Evolutionary conservation across 768 basidiomycete genomes (phyloP).

Genomic region (Cystoderma amianthinum): DNA sequence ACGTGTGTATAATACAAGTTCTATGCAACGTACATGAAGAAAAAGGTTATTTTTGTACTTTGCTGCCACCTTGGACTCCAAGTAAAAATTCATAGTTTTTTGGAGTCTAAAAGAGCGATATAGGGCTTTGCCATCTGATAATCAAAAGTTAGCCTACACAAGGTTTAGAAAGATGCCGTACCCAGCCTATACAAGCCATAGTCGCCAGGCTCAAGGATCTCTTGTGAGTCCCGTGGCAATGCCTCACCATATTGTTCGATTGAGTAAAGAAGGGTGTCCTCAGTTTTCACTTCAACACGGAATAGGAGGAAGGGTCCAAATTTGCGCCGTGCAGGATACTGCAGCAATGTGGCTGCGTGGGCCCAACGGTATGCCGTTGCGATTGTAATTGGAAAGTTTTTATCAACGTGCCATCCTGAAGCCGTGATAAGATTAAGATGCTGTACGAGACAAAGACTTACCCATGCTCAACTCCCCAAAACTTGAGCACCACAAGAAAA

Average conservation of each 20-base stretch:
- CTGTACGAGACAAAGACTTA: constrained; percentile 3
- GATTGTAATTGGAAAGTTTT: constrained; percentile 4
- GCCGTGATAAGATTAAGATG: constrained; percentile 1
- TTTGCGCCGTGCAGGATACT: neutral
- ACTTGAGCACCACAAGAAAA: constrained; percentile 7
- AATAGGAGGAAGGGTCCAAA: neutral
- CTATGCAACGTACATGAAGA: too few species aligned
- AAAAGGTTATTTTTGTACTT: neutral
- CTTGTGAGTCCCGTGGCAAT: constrained; percentile 9
- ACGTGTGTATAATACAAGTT: too few species aligned
- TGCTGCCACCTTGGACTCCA: neutral
- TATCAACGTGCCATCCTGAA: constrained; percentile 4
- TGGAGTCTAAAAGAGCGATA: too few species aligned
- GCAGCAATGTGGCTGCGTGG: neutral
- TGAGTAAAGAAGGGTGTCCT: constrained; percentile 5
- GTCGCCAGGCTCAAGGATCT: constrained; percentile 7
- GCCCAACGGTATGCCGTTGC: constrained; percentile 4
- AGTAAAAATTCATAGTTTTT: too few species aligned
- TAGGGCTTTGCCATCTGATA: too few species aligned
- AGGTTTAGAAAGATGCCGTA: too few species aligned
- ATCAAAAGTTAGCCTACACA: too few species aligned
- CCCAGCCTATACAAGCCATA: too few species aligned
- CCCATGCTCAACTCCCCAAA: constrained; percentile 5
- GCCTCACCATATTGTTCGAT: constrained; percentile 7
- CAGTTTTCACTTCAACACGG: neutral